These are phyloP conservation scores for Platanthera zijinensis DNA, from an alignment of 106 monocot species.

Conservation along the genomic window DNA sequence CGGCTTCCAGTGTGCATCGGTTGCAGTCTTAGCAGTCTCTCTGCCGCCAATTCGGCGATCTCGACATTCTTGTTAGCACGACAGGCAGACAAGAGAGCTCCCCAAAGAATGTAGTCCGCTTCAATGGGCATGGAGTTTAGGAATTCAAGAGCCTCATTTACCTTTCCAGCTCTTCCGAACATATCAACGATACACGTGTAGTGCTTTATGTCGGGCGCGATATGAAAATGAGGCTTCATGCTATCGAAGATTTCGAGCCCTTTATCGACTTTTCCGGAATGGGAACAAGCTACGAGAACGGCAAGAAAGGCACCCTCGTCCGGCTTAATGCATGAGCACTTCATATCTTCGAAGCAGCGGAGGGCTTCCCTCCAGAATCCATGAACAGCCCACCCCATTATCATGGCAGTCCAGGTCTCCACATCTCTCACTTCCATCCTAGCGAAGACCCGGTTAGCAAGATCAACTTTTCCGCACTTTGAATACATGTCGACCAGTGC, in stretches of 20 bases:
- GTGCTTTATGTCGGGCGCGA: slow-evolving; percentile 26
- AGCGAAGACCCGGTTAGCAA: slow-evolving; percentile 22
- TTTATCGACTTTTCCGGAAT: slow-evolving; percentile 22
- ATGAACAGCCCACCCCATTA: slow-evolving; percentile 35
- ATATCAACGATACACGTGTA: slow-evolving; percentile 36
- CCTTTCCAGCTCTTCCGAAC: slow-evolving; percentile 26
- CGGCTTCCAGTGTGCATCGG: slow-evolving; percentile 31
- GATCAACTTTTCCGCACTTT: slow-evolving; percentile 25
- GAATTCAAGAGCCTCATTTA: slow-evolving; percentile 26
- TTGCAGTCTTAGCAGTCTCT: slow-evolving; percentile 31
- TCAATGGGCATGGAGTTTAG: slow-evolving; percentile 32
- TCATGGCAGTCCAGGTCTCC: slow-evolving; percentile 34
- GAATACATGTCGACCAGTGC: slow-evolving; percentile 38
- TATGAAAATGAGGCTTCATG: slow-evolving; percentile 22
- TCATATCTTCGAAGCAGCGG: slow-evolving; percentile 29
- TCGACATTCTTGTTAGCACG: slow-evolving; percentile 26
- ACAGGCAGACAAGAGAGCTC: slow-evolving; percentile 41
- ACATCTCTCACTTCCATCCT: slow-evolving; percentile 19
- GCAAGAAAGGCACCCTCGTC: slow-evolving; percentile 32
- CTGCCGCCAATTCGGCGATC: slow-evolving; percentile 29
- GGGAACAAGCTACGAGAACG: slow-evolving; percentile 24
- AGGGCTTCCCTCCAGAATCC: slow-evolving; percentile 23
- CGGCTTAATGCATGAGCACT: slow-evolving; percentile 14
- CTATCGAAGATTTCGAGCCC: slow-evolving; percentile 25
- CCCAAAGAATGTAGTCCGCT: slow-evolving; percentile 45